A percentile compares a stretch with the other conserved stretches of the same genome.
phyloP scores from a whole-genome alignment of 306 rosid genomes.

The Datisca glomerata region DNA sequence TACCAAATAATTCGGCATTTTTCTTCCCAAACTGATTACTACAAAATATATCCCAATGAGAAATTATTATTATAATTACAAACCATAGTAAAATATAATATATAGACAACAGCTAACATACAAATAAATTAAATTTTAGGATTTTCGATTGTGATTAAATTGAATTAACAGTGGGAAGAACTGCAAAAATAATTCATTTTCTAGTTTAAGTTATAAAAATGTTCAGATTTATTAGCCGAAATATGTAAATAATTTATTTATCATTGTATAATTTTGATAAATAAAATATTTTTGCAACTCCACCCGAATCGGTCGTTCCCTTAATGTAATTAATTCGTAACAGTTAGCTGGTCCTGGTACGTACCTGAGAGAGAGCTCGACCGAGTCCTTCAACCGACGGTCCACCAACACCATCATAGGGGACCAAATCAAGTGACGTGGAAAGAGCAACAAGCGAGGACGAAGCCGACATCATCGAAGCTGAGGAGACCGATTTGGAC shows the following conservation, averaged over 20 bases:
- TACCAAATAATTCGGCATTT: no score
- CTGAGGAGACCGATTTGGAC: conserved; percentile 7
- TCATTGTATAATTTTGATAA: neutral
- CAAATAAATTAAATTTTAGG: no score
- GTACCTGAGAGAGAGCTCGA: conserved; percentile 23
- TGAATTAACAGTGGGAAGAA: no score
- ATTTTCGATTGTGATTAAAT: no score
- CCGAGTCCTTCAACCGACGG: conserved; percentile 16
- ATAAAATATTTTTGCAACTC: neutral
- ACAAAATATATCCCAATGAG: no score
- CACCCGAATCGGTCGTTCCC: no score
- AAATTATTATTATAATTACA: no score
- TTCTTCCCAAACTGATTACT: no score
- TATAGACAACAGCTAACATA: no score
- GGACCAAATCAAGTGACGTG: conserved; percentile 14
- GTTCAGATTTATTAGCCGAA: neutral
- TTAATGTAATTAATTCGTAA: no score
- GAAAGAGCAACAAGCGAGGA: neutral
- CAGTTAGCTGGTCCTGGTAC: no score
- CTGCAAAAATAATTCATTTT: neutral
- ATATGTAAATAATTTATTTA: neutral
- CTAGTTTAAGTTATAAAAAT: neutral
- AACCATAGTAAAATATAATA: no score
- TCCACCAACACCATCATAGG: conserved; percentile 10
- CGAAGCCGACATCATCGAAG: conserved; percentile 10